Percentiles rank a stretch among this genome's conserved stretches.
Evolutionary conservation across 169 alveolate species (phyloP).

Genomic region (Eimeria acervulina): DNA sequence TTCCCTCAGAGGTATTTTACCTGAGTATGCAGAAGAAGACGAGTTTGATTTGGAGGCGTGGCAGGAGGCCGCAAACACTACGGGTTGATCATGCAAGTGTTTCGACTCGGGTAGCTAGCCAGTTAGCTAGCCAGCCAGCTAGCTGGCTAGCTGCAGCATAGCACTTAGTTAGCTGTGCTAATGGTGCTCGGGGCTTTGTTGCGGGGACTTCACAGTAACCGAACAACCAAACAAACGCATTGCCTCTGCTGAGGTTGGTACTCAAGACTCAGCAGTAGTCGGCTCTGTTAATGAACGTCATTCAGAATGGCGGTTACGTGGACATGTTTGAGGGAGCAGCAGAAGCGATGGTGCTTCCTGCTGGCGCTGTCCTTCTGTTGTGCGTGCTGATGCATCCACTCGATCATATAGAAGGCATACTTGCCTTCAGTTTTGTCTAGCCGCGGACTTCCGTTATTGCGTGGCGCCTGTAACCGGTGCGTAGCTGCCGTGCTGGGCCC

Average conservation of each 20-base stretch:
- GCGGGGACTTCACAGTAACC: background rate
- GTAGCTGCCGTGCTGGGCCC: background rate
- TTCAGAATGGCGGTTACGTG: background rate
- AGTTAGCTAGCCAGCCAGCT: slow-evolving; percentile 10
- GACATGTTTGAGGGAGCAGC: background rate
- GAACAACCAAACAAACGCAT: background rate
- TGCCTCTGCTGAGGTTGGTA: background rate
- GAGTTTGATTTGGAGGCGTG: slow-evolving; percentile 62
- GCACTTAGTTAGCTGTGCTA: background rate
- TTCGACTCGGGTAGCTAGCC: background rate
- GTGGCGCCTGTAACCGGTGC: background rate
- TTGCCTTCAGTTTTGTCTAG: background rate
- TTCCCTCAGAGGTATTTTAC: slow-evolving; percentile 54
- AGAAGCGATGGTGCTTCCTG: background rate
- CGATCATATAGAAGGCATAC: background rate
- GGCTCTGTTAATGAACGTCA: background rate
- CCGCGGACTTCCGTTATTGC: background rate
- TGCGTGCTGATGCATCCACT: background rate
- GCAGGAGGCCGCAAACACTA: slow-evolving; percentile 30
- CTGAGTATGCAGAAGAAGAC: slow-evolving; percentile 68
- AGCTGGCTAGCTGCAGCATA: background rate
- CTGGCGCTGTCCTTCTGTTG: background rate
- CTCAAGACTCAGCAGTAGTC: background rate
- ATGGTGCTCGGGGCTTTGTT: background rate
- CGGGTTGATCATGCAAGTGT: background rate